Evolutionary conservation across 2,329 filamentous ascomycete species (phyloP).

Genomic region (Botrytis cinerea): DNA sequence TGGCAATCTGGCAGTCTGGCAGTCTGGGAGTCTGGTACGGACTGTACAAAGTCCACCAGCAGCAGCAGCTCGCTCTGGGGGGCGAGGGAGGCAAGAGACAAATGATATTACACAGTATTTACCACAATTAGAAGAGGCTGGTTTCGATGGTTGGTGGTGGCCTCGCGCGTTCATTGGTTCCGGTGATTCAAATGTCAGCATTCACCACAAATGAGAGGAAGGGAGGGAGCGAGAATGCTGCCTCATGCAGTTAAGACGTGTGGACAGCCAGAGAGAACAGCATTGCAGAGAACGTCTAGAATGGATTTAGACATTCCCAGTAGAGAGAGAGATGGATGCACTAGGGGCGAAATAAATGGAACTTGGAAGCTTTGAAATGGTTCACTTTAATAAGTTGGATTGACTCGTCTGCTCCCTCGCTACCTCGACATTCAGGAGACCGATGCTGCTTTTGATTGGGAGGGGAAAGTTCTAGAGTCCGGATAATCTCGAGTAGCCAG

Average conservation of each 20-base stretch:
- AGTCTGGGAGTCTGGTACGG: too few species aligned
- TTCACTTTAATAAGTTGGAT: conserved; percentile 5
- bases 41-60: background rate
- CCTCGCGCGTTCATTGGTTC: background rate
- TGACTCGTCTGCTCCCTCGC: background rate
- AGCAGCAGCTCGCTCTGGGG: background rate
- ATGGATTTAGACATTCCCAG: background rate
- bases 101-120: background rate
- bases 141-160: background rate
- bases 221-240: background rate
- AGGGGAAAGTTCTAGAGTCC: conserved; percentile 16
- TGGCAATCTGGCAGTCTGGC: too few species aligned
- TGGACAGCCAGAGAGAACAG: too few species aligned
- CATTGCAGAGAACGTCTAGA: background rate
- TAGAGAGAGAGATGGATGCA: too few species aligned
- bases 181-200: background rate
- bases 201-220: background rate
- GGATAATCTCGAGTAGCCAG: background rate
- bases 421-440: conserved; percentile 4
- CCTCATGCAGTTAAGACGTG: background rate
- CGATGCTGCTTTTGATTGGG: conserved; percentile 5
- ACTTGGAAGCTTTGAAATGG: conserved; percentile 1
- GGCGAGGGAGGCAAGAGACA: background rate
- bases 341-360: background rate
- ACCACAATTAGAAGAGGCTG: conserved; percentile 1